Base-by-base conservation (phyloP, 2,329 filamentous ascomycete species). In the Cercospora beticola region DNA sequence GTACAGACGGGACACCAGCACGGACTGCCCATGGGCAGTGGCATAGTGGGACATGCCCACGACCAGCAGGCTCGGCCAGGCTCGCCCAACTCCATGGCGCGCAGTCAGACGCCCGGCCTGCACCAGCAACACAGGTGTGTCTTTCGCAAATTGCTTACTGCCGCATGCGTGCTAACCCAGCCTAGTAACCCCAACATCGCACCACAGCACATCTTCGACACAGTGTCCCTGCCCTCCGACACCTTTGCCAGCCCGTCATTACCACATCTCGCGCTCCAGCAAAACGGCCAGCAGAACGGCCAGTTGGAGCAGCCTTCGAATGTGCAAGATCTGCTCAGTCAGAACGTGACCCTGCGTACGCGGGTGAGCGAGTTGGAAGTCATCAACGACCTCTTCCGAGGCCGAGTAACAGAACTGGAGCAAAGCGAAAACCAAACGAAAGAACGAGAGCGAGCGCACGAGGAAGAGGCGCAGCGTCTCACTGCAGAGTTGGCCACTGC, bases 281-380 rank as follows among this genome's bases (percentile, higher is more conserved):
- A 86, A 89, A 71, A 83, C 89, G 66, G 92, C 94, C 68, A 61
- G 26, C 62, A 65, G 16, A 88, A 4, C 88, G 91, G 0, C 90
- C 93, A 77, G 90, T 30, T 58, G 23, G 90, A 65, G 3, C 52
- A 57, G 26, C 60, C 36, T 14, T 43, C 40, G 18, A 43, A n/a
- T 31, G 93, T 92, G 78, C 92, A 97, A 77, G 89, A 92, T 69
- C 86, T 97, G 26, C 84, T 93, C 63, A 90, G 90, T 1, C 88
- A 90, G 70, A 97, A 97, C 79, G 92, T 92, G 5, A 90, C 89
- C 62, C 85, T 98, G n/a, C 97, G 96, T 82, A 99, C 95, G 0
- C 90, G 95, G 52, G 94, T 99, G 36, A 95, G 90, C 74, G 95
- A 99, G 80, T 86, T 99, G 26, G 95, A 99, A 78, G 87, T 99